These are phyloP conservation scores for Hordeum pubiflorum DNA, from an alignment of 202 grass and related monocot genomes.

Conservation along the genomic window DNA sequence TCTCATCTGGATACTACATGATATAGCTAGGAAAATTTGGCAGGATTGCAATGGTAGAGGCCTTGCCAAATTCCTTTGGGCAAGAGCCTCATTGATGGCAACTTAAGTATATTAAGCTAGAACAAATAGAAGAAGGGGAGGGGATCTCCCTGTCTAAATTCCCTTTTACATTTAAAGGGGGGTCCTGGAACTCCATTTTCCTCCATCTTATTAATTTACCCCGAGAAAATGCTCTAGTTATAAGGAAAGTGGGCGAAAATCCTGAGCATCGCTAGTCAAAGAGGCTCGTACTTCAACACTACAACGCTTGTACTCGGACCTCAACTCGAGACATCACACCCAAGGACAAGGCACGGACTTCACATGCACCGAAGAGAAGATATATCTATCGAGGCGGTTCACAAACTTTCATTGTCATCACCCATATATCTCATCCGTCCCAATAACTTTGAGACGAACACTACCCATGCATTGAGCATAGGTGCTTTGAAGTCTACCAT, in stretches of 20 bases:
- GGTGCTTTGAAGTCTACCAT: neutral
- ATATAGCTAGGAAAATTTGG: neutral
- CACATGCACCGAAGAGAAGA: neutral
- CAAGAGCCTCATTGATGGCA: neutral
- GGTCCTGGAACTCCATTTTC: no score
- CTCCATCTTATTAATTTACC: neutral
- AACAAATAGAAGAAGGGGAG: no score
- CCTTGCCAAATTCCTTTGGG: neutral
- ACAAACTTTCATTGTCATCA: neutral
- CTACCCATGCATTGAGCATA: neutral
- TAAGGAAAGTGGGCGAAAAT: neutral
- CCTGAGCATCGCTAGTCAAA: neutral
- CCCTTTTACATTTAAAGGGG: no score
- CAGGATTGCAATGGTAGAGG: neutral
- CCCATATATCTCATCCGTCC: neutral
- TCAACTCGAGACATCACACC: neutral
- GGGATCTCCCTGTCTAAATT: no score
- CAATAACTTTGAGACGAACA: neutral
- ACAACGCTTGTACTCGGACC: neutral
- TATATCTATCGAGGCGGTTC: neutral
- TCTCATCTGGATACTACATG: neutral
- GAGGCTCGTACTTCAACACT: neutral
- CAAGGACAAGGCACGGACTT: neutral
- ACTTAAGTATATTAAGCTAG: neutral
- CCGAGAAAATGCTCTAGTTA: neutral